A percentile compares a stretch with the other conserved stretches of the same genome.
Evolutionary conservation across 306 rosid species (phyloP).

Genomic region (Alnus glutinosa): DNA sequence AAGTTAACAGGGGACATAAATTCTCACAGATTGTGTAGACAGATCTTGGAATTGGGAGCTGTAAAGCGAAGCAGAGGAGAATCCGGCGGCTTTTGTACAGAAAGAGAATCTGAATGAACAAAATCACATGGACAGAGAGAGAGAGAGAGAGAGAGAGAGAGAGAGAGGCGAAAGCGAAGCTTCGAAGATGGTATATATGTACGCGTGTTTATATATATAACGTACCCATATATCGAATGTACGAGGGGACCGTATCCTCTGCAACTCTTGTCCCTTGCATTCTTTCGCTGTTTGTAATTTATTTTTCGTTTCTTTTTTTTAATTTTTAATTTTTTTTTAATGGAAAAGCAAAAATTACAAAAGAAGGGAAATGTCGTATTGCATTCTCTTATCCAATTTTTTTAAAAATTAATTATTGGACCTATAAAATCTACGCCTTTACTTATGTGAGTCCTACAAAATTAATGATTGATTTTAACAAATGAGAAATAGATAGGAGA

Average conservation of each 20-base stretch:
- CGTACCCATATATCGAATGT: too few relatives aligned
- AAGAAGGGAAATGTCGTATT: too few relatives aligned
- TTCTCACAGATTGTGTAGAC: constrained; percentile 5
- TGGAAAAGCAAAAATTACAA: too few relatives aligned
- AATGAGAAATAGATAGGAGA: too few relatives aligned
- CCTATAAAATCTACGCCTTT: too few relatives aligned
- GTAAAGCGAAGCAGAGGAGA: constrained; percentile 15
- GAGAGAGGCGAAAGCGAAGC: constrained; percentile 32
- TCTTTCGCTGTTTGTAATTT: too few relatives aligned
- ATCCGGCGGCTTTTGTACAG: constrained; percentile 11
- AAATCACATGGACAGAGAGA: constrained; percentile 11
- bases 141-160: constrained; percentile 5
- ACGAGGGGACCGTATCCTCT: not conserved
- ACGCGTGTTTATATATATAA: not conserved
- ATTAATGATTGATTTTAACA: too few relatives aligned
- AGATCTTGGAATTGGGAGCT: constrained; percentile 22
- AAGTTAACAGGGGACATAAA: not conserved
- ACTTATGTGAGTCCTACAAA: too few relatives aligned
- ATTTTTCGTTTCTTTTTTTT: too few relatives aligned
- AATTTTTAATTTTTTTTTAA: too few relatives aligned
- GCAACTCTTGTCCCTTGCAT: not conserved
- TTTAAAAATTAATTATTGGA: too few relatives aligned
- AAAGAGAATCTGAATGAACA: constrained; percentile 4
- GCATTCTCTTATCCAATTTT: too few relatives aligned
- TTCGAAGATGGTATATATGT: constrained; percentile 8